Conservation (phyloP, 805 yeast genomes). For the Metschnikowia kunwiensis region DNA sequence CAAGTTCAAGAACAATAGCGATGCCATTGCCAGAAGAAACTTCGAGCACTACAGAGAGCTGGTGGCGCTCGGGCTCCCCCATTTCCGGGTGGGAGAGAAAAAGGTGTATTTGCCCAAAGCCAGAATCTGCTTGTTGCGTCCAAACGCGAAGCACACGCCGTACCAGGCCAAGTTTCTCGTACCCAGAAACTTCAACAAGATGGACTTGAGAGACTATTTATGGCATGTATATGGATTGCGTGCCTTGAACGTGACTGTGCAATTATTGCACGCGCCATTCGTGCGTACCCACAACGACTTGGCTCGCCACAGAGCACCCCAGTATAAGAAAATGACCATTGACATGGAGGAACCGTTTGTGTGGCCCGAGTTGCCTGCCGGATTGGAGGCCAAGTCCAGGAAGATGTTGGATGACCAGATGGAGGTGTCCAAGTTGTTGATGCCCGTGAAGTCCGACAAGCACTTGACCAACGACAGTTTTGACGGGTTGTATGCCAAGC, state of each 20-base stretch:
- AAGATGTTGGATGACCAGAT: constrained; percentile 47
- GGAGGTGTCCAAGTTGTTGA: constrained; percentile 50
- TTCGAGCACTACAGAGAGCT: constrained; percentile 44
- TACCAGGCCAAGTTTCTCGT: constrained; percentile 95
- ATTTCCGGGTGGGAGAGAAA: constrained; percentile 77
- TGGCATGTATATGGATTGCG: constrained; percentile 87
- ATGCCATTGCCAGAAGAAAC: constrained; percentile 37
- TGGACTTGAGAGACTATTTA: constrained; percentile 91
- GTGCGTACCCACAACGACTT: constrained; percentile 49
- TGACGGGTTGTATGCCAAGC: constrained; percentile 62
- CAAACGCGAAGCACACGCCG: constrained; percentile 96
- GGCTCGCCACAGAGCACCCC: constrained; percentile 75
- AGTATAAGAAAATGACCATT: constrained; percentile 92
- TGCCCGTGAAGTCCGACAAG: constrained; percentile 61
- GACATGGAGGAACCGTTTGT: constrained; percentile 94
- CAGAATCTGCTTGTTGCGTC: constrained; percentile 73
- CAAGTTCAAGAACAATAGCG: constrained; percentile 34
- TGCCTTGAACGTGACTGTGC: constrained; percentile 85
- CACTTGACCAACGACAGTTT: constrained; percentile 67
- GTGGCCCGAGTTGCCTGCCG: constrained; percentile 72
- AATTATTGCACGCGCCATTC: constrained; percentile 71
- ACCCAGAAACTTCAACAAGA: constrained; percentile 88
- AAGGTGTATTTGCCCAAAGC: constrained; percentile 84
- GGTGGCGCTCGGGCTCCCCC: constrained; percentile 64
- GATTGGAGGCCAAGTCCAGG: constrained; percentile 27